These are phyloP conservation scores for Xylariaceae sp. DNA, from an alignment of 2,329 filamentous ascomycete species.

Conservation along the genomic window DNA sequence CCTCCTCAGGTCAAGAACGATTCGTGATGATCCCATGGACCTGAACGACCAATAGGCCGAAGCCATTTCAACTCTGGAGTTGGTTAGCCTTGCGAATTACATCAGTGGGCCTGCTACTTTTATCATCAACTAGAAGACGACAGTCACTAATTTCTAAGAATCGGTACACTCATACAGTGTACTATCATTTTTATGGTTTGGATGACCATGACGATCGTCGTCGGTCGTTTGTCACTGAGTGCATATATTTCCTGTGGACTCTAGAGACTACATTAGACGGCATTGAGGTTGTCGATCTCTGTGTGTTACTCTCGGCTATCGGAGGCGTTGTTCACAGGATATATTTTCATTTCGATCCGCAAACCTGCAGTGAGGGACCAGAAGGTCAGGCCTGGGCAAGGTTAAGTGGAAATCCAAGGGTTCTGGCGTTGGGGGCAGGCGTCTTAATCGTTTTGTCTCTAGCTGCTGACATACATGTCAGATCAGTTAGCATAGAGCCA, in stretches of 20 bases:
- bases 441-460: conserved; percentile 5
- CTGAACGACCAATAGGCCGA: background rate
- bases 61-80: background rate
- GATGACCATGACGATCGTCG: conserved; percentile 18
- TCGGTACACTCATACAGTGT: conserved; percentile 7
- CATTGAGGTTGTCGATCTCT: background rate
- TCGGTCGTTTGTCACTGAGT: background rate
- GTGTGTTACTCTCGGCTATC: conserved; percentile 6
- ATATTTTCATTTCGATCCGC: conserved; percentile 16
- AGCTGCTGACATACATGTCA: conserved; percentile 1
- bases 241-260: conserved; percentile 3
- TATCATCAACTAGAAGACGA: background rate
- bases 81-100: background rate
- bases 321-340: conserved; percentile 14
- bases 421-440: conserved; percentile 25
- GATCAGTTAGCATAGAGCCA: conserved; percentile 5
- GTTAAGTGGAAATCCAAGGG: conserved; percentile 15
- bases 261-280: background rate
- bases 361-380: conserved; percentile 13
- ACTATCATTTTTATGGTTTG: conserved; percentile 17
- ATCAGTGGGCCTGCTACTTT: background rate
- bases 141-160: background rate
- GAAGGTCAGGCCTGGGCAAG: conserved; percentile 14
- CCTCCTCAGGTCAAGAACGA: conserved; percentile 51
- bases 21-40: conserved; percentile 27